These are phyloP conservation scores for Eucalyptus curtisii DNA, from an alignment of 345 rosid species.

Conservation along the genomic window DNA sequence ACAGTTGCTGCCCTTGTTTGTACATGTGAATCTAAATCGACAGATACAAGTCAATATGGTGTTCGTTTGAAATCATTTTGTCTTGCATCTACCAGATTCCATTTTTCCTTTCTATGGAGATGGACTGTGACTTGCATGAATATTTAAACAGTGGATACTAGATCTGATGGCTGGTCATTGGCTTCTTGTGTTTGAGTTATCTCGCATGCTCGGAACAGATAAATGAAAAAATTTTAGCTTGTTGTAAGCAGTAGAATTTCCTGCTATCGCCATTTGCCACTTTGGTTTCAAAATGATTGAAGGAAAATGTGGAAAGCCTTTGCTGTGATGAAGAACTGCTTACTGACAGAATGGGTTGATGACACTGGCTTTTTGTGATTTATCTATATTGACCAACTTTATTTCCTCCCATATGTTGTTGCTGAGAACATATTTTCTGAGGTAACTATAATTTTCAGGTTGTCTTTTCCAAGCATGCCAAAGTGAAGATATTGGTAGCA, in stretches of 20 bases:
- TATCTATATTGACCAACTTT: not conserved
- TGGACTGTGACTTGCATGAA: not conserved
- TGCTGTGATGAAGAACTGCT: not conserved
- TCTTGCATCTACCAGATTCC: not conserved
- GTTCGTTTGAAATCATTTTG: not conserved
- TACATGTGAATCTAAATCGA: not conserved
- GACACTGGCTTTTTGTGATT: not conserved
- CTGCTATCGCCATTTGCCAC: not conserved
- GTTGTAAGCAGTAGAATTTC: not conserved
- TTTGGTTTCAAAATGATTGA: not conserved
- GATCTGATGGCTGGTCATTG: not conserved
- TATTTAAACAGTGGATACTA: not conserved
- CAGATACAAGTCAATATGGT: not conserved
- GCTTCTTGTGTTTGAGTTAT: not conserved
- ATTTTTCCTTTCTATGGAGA: not conserved
- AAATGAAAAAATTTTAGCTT: not conserved
- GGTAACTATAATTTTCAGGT: conserved; percentile 17
- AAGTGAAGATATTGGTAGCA: conserved; percentile 69
- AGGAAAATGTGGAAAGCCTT: not conserved
- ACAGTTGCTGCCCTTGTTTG: not conserved
- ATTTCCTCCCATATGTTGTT: not conserved
- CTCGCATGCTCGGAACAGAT: not conserved
- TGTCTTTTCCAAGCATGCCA: conserved; percentile 71
- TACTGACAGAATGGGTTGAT: not conserved
- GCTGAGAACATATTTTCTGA: not conserved